Evolutionary conservation across 176 grass and related monocot genomes (phyloP).

Genomic region (Alopecurus myosuroides): DNA sequence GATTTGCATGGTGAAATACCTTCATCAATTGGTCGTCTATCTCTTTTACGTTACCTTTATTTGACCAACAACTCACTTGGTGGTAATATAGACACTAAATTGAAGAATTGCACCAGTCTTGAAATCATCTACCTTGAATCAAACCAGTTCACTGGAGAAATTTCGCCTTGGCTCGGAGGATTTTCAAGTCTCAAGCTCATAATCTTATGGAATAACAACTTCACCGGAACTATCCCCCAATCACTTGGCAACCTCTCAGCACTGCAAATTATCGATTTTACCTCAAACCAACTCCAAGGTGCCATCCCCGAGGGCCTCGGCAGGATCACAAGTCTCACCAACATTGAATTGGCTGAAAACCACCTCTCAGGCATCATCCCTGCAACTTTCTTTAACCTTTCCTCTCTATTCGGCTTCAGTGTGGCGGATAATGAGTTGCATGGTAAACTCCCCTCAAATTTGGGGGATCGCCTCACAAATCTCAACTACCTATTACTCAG

Average conservation of each 20-base stretch:
- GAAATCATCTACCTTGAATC: neutral
- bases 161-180: conserved; percentile 5
- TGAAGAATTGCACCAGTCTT: conserved; percentile 24
- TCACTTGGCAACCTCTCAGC: conserved; percentile 7
- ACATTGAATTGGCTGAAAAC: neutral
- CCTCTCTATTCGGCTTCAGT: neutral
- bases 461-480: conserved; percentile 25
- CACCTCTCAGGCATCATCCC: conserved; percentile 33
- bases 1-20: conserved; percentile 7
- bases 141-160: conserved; percentile 6
- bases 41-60: neutral
- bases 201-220: neutral
- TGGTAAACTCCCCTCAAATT: conserved; percentile 20
- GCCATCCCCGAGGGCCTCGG: conserved; percentile 8
- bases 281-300: neutral
- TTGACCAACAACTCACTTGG: conserved; percentile 8
- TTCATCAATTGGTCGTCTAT: neutral
- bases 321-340: neutral
- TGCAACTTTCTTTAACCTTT: conserved; percentile 17
- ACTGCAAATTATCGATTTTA: accelerated
- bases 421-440: conserved; percentile 20
- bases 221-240: conserved; percentile 4
- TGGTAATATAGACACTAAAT: neutral
- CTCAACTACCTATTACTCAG: conserved; percentile 6
- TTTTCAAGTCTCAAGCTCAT: neutral